Conservation (phyloP, 805 yeast species). For the Saturnispora serradocipensis region DNA sequence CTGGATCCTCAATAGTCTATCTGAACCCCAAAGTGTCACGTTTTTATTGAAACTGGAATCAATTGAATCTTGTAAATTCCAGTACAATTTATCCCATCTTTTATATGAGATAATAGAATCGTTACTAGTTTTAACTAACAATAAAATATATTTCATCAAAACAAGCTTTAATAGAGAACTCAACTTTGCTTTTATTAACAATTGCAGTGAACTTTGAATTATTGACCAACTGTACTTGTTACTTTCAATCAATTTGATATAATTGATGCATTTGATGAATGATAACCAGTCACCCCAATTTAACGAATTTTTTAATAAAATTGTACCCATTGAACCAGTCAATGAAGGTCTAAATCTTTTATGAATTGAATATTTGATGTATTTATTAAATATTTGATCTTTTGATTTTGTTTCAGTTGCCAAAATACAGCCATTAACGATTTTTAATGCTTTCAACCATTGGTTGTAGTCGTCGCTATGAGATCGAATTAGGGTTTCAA, state of each 20-base stretch:
- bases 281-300: background rate
- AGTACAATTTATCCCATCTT: constrained; percentile 8
- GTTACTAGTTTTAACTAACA: background rate
- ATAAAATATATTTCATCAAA: constrained; percentile 8
- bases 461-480: constrained; percentile 8
- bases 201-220: background rate
- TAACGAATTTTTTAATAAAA: background rate
- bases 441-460: constrained; percentile 5
- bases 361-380: constrained; percentile 7
- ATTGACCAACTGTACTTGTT: constrained; percentile 1
- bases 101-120: constrained; percentile 6
- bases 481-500: constrained; percentile 18
- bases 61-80: constrained; percentile 8
- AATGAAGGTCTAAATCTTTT: constrained; percentile 8
- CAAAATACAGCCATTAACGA: constrained; percentile 3
- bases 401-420: background rate
- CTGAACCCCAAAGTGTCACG: constrained; percentile 4
- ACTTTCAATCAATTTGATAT: background rate
- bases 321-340: constrained; percentile 9
- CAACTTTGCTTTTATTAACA: background rate
- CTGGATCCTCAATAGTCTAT: background rate
- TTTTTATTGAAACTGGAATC: constrained; percentile 5
- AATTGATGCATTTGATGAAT: background rate
- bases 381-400: background rate
- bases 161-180: constrained; percentile 2